These are phyloP conservation scores for Leucocoprinus leucothites DNA, from an alignment of 768 basidiomycete genomes.

Conservation along the genomic window DNA sequence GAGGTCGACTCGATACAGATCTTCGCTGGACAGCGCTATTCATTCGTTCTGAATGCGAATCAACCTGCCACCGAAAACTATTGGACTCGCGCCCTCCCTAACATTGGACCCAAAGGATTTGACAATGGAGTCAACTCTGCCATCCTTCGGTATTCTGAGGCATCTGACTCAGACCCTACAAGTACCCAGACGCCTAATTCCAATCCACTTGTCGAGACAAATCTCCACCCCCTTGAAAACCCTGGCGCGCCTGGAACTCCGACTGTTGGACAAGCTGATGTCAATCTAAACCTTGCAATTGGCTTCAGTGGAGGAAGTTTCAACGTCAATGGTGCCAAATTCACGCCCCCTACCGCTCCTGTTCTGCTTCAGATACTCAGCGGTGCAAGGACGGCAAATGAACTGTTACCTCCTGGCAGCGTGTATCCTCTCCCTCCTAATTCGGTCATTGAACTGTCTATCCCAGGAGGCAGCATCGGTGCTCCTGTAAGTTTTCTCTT, in stretches of 20 bases:
- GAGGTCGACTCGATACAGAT: conserved; percentile 33
- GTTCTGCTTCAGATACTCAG: conserved; percentile 45
- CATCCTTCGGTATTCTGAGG: conserved; percentile 48
- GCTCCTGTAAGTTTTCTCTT: conserved; percentile 28
- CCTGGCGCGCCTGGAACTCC: conserved; percentile 33
- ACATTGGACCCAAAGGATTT: conserved; percentile 20
- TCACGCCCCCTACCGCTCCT: conserved; percentile 32
- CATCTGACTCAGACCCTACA: conserved; percentile 34
- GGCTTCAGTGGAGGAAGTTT: conserved; percentile 21
- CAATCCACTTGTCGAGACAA: conserved; percentile 32
- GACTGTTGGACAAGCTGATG: conserved; percentile 36
- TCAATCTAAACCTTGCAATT: conserved; percentile 28
- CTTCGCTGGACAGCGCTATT: conserved; percentile 40
- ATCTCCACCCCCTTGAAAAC: conserved; percentile 30
- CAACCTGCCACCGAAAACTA: conserved; percentile 37
- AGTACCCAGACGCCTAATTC: conserved; percentile 23
- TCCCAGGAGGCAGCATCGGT: conserved; percentile 26
- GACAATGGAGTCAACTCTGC: conserved; percentile 47
- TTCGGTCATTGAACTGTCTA: conserved; percentile 40
- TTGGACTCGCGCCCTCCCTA: conserved; percentile 39
- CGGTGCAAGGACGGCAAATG: conserved; percentile 30
- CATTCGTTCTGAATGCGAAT: conserved; percentile 37
- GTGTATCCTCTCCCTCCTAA: conserved; percentile 37
- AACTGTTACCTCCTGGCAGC: conserved; percentile 33
- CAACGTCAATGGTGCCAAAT: conserved; percentile 23